phyloP scores from a whole-genome alignment of 1,284 basidiomycete species.

The Rhodotorula mucilaginosa region DNA sequence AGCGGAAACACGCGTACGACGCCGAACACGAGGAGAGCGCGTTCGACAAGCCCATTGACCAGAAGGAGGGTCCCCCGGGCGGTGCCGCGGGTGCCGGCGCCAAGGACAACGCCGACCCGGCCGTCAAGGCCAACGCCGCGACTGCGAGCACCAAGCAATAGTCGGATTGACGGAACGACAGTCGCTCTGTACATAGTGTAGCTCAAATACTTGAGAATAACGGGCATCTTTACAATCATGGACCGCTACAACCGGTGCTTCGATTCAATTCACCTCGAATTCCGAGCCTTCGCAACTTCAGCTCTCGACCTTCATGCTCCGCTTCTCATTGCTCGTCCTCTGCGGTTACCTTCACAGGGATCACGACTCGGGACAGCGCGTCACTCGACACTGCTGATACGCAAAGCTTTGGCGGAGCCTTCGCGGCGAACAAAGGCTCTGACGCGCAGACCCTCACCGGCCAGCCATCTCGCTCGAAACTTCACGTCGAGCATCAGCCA shows the following conservation, averaged over 20 bases:
- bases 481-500: background rate
- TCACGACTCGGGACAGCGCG: no score
- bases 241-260: no score
- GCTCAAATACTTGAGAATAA: background rate
- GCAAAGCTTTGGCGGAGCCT: no score
- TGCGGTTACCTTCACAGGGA: no score
- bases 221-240: no score
- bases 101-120: constrained; percentile 1
- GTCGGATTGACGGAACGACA: background rate
- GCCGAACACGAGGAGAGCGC: constrained; percentile 19
- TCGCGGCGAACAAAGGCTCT: no score
- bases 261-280: no score
- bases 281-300: no score
- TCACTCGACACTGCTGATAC: no score
- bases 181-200: background rate
- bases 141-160: constrained; percentile 6
- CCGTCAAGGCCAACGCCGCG: constrained; percentile 3
- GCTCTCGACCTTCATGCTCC: no score
- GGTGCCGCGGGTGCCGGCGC: constrained; percentile 3
- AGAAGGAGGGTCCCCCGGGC: constrained; percentile 5
- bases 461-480: background rate
- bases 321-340: no score
- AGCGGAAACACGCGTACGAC: constrained; percentile 9
- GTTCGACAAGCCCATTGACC: constrained; percentile 4
- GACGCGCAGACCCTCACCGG: background rate